Evolutionary conservation across 441 rosid genomes (phyloP).

Genomic region (Brassica balearica): DNA sequence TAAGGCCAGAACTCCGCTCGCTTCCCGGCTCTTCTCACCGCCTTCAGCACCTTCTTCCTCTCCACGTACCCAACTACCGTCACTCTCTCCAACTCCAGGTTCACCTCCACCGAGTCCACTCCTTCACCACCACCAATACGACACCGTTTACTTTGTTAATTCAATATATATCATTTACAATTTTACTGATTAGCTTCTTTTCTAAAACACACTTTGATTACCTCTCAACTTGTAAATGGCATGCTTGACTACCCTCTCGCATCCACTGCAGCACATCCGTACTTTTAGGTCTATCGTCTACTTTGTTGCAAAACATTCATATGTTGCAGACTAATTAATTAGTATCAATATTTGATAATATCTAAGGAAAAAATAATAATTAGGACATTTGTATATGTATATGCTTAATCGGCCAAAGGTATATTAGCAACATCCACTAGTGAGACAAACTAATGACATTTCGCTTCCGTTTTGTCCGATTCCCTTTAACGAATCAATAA

Average conservation of each 20-base stretch:
- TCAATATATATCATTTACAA: neutral
- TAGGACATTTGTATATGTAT: neutral
- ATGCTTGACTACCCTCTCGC: constrained; percentile 88
- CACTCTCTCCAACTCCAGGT: constrained; percentile 79
- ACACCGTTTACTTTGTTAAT: constrained; percentile 1
- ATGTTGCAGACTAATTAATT: constrained; percentile 12
- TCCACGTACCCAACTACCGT: constrained; percentile 89
- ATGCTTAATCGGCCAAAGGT: constrained; percentile 32
- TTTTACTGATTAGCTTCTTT: neutral
- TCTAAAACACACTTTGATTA: constrained; percentile 29
- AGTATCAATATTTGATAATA: constrained; percentile 6
- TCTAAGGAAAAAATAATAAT: neutral
- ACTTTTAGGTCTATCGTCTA: constrained; percentile 97
- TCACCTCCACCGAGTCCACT: constrained; percentile 84
- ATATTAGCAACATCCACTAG: constrained; percentile 49
- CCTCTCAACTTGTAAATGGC: constrained; percentile 92
- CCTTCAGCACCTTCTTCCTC: constrained; percentile 84
- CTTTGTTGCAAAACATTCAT: constrained; percentile 20
- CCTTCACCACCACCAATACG: constrained; percentile 50
- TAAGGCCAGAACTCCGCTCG: constrained; percentile 97
- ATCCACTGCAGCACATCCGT: constrained; percentile 94
- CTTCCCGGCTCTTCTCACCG: constrained; percentile 86
- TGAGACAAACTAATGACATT: constrained; percentile 44
- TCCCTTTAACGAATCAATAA: constrained; percentile 30
- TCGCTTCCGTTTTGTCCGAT: constrained; percentile 37